These are phyloP conservation scores for Maudiozyma bulderi DNA, from an alignment of 805 yeast species.

Conservation along the genomic window DNA sequence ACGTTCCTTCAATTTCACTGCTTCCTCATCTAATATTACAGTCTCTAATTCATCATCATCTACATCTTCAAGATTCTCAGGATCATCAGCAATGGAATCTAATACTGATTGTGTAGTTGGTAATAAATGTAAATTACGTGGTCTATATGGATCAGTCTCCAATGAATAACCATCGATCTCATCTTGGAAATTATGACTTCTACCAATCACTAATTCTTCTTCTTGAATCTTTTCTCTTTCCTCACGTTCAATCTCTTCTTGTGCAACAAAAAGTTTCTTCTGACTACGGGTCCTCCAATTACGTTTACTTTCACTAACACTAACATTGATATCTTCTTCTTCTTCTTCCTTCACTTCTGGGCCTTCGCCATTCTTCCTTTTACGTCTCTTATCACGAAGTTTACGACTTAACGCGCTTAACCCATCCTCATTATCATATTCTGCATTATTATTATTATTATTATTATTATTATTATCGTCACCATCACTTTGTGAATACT, in stretches of 20 bases:
- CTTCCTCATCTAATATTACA: conserved; percentile 56
- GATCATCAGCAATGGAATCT: conserved; percentile 46
- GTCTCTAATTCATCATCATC: conserved; percentile 73
- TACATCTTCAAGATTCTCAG: conserved; percentile 58
- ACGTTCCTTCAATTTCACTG: conserved; percentile 62
- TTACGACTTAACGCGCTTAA: background rate
- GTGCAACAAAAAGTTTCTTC: conserved; percentile 5
- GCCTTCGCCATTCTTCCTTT: background rate
- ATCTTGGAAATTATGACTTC: conserved; percentile 19
- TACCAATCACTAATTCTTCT: conserved; percentile 8
- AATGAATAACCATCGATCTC: conserved; percentile 29
- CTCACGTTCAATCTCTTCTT: conserved; percentile 9
- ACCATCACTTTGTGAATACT: conserved; percentile 3
- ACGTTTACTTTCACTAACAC: background rate
- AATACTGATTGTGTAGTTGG: conserved; percentile 53
- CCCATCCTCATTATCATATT: background rate
- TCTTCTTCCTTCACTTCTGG: conserved; percentile 8
- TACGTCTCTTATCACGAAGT: background rate
- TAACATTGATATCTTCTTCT: conserved; percentile 5
- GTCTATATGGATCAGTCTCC: conserved; percentile 37
- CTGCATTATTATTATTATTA: background rate
- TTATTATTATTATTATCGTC: background rate
- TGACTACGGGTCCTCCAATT: background rate
- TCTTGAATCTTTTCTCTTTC: conserved; percentile 6
- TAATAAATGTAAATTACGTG: conserved; percentile 44